phyloP scores from a whole-genome alignment of 371 early-diverging fungal species.

The Apophysomyces trapeziformis region DNA sequence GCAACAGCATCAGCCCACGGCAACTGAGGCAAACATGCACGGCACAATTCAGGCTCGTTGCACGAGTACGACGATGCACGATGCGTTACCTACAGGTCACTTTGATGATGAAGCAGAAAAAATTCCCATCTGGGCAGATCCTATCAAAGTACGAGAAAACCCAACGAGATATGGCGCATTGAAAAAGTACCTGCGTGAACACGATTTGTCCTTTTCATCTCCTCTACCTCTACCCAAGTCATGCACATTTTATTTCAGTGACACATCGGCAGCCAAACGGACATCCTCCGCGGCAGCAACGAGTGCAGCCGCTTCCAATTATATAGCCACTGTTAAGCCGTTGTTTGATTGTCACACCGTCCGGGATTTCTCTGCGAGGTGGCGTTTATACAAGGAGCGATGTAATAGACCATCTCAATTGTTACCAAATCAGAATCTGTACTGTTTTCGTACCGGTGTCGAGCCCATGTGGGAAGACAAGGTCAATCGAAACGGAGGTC shows the following conservation, averaged over 20 bases:
- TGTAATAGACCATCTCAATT: conserved; percentile 42
- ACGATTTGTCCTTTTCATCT: conserved; percentile 17
- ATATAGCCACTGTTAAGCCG: conserved; percentile 50
- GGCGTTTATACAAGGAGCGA: conserved; percentile 53
- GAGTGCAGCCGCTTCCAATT: conserved; percentile 24
- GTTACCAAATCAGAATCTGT: conserved; percentile 54
- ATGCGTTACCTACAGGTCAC: conserved; percentile 25
- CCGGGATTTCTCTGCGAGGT: conserved; percentile 56
- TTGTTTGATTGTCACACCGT: conserved; percentile 57
- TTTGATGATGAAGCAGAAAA: conserved; percentile 10
- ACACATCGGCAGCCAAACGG: conserved; percentile 44
- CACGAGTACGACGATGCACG: conserved; percentile 14
- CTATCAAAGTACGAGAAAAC: conserved; percentile 34
- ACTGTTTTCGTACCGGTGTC: conserved; percentile 59
- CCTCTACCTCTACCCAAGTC: conserved; percentile 27
- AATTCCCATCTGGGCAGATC: conserved; percentile 47
- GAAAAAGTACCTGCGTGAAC: conserved; percentile 28
- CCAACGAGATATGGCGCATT: conserved; percentile 34
- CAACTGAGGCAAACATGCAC: conserved; percentile 6
- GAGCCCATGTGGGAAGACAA: conserved; percentile 68
- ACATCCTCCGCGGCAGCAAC: conserved; percentile 29
- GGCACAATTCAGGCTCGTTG: conserved; percentile 12
- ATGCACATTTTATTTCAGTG: conserved; percentile 54
- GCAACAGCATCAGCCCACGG: neutral
- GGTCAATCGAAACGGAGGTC: conserved; percentile 57